Evolutionary conservation across 2,329 filamentous ascomycete species (phyloP).

Genomic region (Stachybotrys echinatus): DNA sequence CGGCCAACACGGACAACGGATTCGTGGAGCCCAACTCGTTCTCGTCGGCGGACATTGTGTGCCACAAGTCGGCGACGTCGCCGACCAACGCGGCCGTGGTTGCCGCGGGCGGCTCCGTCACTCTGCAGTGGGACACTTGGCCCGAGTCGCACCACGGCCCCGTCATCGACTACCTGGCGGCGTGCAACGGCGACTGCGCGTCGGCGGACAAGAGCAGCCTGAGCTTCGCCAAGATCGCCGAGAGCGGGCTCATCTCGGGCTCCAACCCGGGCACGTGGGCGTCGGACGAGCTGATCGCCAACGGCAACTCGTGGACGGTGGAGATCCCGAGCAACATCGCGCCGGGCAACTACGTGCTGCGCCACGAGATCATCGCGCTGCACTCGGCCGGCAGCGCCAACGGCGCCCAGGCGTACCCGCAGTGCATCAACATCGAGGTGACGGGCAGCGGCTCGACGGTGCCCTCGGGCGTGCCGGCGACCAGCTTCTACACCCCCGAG

Average conservation of each 20-base stretch:
- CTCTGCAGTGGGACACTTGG: conserved; percentile 36
- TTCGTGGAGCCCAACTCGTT: conserved; percentile 41
- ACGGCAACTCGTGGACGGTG: conserved; percentile 25
- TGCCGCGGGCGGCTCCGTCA: conserved; percentile 32
- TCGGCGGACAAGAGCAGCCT: conserved; percentile 23
- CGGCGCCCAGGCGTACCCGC: conserved; percentile 46
- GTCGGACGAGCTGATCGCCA: conserved; percentile 34
- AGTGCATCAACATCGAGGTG: conserved; percentile 43
- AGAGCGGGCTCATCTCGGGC: conserved; percentile 42
- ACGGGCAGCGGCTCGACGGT: conserved; percentile 29
- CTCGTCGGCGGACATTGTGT: conserved; percentile 36
- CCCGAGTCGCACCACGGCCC: conserved; percentile 42
- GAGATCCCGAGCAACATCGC: conserved; percentile 25
- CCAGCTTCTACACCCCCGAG: conserved; percentile 18
- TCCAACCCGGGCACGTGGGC: conserved; percentile 30
- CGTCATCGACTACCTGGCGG: conserved; percentile 60
- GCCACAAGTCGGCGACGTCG: conserved; percentile 34
- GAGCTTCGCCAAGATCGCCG: conserved; percentile 60
- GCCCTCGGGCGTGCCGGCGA: conserved; percentile 23
- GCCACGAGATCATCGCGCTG: conserved; percentile 47
- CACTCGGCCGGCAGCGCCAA: conserved; percentile 35
- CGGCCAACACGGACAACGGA: conserved; percentile 40
- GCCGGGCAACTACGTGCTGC: conserved; percentile 39
- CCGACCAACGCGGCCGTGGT: conserved; percentile 31
- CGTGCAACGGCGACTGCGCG: conserved; percentile 45